phyloP scores from a whole-genome alignment of 306 rosid genomes.

The Lathyrus oleraceus region DNA sequence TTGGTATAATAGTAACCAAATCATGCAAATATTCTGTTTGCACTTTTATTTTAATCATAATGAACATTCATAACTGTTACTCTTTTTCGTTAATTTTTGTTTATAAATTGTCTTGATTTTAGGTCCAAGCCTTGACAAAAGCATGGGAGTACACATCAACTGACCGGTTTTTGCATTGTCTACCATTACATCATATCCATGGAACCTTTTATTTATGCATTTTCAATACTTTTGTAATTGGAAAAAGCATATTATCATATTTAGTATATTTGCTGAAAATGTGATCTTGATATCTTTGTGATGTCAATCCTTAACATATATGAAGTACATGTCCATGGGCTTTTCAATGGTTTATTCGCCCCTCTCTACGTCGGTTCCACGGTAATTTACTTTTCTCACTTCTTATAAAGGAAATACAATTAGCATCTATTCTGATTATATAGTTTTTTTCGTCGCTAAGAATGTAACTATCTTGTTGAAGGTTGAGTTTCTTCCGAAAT shows the following conservation, averaged over 20 bases:
- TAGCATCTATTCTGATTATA: slow-evolving; percentile 12
- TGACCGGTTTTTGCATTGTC: slow-evolving; percentile 81
- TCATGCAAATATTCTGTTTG: neutral
- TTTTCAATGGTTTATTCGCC: slow-evolving; percentile 85
- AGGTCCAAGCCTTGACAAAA: slow-evolving; percentile 81
- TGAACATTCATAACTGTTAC: neutral
- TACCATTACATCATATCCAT: slow-evolving; percentile 98
- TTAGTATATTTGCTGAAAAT: slow-evolving; percentile 27
- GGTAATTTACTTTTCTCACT: slow-evolving; percentile 51
- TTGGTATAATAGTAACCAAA: slow-evolving; percentile 8
- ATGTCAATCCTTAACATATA: slow-evolving; percentile 58
- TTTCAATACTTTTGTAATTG: slow-evolving; percentile 28
- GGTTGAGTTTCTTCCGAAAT: slow-evolving; percentile 97
- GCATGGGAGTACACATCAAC: slow-evolving; percentile 87
- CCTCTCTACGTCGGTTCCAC: slow-evolving; percentile 86
- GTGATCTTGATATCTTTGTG: slow-evolving; percentile 35
- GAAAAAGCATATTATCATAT: slow-evolving; percentile 27
- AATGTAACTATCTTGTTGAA: slow-evolving; percentile 46
- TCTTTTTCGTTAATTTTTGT: slow-evolving; percentile 5
- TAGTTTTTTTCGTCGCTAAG: slow-evolving; percentile 28
- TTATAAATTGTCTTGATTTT: slow-evolving; percentile 41
- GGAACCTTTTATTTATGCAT: slow-evolving; percentile 26
- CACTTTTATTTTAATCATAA: slow-evolving; percentile 19
- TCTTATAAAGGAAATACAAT: slow-evolving; percentile 8
- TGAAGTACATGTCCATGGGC: slow-evolving; percentile 85